Evolutionary conservation across 768 basidiomycete genomes (phyloP).

Genomic region (Chiua virens): DNA sequence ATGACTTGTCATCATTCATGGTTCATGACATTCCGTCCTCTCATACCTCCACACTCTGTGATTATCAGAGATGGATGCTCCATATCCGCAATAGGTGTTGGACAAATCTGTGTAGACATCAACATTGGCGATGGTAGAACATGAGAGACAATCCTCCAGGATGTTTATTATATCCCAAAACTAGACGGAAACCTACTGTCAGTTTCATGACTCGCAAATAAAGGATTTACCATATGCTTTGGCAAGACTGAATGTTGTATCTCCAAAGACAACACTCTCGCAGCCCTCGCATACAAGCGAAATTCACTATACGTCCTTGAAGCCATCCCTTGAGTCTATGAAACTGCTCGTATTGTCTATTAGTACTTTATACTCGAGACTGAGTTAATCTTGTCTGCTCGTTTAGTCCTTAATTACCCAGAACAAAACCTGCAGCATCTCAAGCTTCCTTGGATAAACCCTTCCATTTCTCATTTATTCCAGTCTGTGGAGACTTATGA

Average conservation of each 20-base stretch:
- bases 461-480: too few species aligned
- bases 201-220: conserved; percentile 8
- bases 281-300: not conserved
- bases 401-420: too few species aligned
- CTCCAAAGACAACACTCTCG: not conserved
- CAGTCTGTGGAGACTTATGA: too few species aligned
- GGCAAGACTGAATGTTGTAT: not conserved
- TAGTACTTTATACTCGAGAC: too few species aligned
- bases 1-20: not conserved
- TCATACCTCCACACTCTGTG: not conserved
- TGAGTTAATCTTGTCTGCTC: too few species aligned
- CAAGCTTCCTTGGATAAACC: too few species aligned
- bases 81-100: conserved; percentile 1
- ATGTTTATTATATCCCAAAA: conserved; percentile 3
- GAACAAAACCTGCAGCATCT: too few species aligned
- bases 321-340: too few species aligned
- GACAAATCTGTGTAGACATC: not conserved
- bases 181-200: conserved; percentile 18
- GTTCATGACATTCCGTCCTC: not conserved
- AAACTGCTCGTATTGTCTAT: too few species aligned
- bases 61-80: not conserved
- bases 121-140: not conserved
- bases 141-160: not conserved
- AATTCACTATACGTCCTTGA: conserved; percentile 6
- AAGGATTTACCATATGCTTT: not conserved